Evolutionary conservation across 768 basidiomycete species (phyloP), one percentile per base, ranked within the genome.

Genomic region (Cantharellus anzutake): DNA sequence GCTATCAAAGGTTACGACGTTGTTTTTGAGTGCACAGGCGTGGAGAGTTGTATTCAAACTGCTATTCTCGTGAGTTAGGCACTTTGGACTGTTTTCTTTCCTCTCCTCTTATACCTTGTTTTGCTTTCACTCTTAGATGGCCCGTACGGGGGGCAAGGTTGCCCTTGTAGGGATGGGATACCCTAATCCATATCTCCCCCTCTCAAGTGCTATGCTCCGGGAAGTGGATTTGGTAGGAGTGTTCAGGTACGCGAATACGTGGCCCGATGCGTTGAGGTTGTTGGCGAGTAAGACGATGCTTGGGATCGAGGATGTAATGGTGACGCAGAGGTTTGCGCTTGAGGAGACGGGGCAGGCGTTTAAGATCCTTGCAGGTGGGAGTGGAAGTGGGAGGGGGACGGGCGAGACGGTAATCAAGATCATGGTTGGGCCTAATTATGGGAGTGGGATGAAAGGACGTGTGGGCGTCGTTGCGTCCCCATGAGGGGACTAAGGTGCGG

Each of bases 91-190:
- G 41, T 41, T 51, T 5, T 37, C 11, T 55, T 61, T 4, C 14
- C 56, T 5, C 35, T 42, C 5, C 55, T 41, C 56, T 16, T 14
- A 39, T 51, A 42, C 41, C 63, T 64, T 63, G 57, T 39, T 58
- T 59, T 34, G 59, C 39, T 51, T 57, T 51, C 41, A 56, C 60
- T 48, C 58, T 41, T 69, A 91, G 89, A 80, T 83, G 65, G 89
- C 92, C 14, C 74, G 77, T 57, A 75, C 86, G 16, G 93, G 92
- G 57, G 88, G 89, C 56, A 89, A 85, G 68, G 88, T 96, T 60
- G 83, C 90, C 77, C 85, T 91, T 66, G 81, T 98, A 64, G 94
- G 94, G 29, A 98, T 98, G 94, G 94, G 94, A 64, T 80, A 89
- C 14, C 79, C 83, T 61, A 84, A 83, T 65, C 79, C 84, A 60